Percentiles rank a stretch among this genome's conserved stretches.
Evolutionary conservation across 768 basidiomycete species (phyloP).

Genomic region (Lentinula sp.): DNA sequence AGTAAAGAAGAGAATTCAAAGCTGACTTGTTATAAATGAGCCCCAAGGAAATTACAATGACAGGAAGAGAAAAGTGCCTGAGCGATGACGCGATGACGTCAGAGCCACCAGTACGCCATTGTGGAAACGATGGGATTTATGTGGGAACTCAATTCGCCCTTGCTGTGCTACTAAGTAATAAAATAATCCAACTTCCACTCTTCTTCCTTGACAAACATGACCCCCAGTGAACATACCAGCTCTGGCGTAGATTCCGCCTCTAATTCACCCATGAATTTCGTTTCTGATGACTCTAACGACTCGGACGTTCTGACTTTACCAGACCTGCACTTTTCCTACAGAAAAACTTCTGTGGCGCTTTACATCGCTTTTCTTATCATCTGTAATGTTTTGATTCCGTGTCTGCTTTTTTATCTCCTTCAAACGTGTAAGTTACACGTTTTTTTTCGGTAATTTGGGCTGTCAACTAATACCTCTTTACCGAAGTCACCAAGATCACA

Average conservation of each 20-base stretch:
- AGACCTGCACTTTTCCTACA: constrained; percentile 2
- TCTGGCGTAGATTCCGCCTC: neutral
- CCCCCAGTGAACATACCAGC: neutral
- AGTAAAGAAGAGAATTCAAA: neutral
- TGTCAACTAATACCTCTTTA: neutral
- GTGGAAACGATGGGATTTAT: neutral
- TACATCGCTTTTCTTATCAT: constrained; percentile 20
- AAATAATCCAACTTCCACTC: neutral
- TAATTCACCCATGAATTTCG: neutral
- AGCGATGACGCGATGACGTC: neutral
- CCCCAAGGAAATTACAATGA: too few species aligned
- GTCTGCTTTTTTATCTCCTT: constrained; percentile 22
- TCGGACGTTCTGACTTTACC: neutral
- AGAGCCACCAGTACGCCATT: neutral
- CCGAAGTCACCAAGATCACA: constrained; percentile 12
- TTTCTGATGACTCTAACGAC: neutral
- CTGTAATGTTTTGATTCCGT: constrained; percentile 22
- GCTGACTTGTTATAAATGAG: neutral
- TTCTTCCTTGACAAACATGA: neutral
- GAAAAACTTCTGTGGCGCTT: neutral
- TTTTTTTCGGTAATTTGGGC: neutral
- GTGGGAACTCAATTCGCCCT: neutral
- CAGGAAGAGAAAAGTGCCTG: too few species aligned
- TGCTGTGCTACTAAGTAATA: neutral
- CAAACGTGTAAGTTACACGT: constrained; percentile 14